These are phyloP conservation scores for Neopestalotiopsis sp. DNA, from an alignment of 2,329 filamentous ascomycete species.

Conservation along the genomic window DNA sequence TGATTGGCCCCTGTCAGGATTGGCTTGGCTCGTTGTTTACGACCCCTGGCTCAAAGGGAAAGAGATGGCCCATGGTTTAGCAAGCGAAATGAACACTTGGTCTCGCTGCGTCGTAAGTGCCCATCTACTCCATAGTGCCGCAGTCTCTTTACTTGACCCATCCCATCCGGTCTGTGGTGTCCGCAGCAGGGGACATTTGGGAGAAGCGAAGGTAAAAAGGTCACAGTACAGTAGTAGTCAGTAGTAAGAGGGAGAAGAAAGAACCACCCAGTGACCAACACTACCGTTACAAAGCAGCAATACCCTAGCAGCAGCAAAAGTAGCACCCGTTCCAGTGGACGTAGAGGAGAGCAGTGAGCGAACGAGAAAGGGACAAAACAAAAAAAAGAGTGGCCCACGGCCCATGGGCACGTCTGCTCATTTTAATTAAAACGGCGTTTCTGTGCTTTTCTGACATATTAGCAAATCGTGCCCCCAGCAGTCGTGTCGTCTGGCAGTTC, in stretches of 20 bases:
- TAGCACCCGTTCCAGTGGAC: neutral
- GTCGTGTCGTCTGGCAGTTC: neutral
- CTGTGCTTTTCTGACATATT: slow-evolving; percentile 15
- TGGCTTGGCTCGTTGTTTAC: neutral
- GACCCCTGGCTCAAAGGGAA: slow-evolving; percentile 1
- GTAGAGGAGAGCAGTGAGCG: neutral
- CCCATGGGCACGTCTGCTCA: slow-evolving; percentile 12
- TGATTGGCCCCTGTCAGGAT: slow-evolving; percentile 13
- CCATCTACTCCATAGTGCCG: slow-evolving; percentile 6
- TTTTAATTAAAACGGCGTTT: slow-evolving; percentile 19
- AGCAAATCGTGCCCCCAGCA: slow-evolving; percentile 14
- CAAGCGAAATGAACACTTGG: slow-evolving; percentile 18
- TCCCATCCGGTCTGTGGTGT: neutral
- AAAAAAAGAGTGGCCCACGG: neutral
- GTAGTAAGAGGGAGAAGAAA: neutral
- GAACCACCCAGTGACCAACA: neutral
- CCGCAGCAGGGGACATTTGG: neutral
- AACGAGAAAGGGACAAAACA: neutral
- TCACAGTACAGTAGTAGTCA: neutral
- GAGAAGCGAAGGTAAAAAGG: neutral
- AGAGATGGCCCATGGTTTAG: neutral
- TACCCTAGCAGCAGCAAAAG: neutral
- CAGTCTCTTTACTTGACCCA: slow-evolving; percentile 1
- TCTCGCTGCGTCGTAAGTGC: slow-evolving; percentile 18
- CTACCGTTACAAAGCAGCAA: too few species aligned